Evolutionary conservation across 2,329 filamentous ascomycete species (phyloP), one percentile per base, ranked within the genome.

Genomic region (Ophiobolus disseminans): DNA sequence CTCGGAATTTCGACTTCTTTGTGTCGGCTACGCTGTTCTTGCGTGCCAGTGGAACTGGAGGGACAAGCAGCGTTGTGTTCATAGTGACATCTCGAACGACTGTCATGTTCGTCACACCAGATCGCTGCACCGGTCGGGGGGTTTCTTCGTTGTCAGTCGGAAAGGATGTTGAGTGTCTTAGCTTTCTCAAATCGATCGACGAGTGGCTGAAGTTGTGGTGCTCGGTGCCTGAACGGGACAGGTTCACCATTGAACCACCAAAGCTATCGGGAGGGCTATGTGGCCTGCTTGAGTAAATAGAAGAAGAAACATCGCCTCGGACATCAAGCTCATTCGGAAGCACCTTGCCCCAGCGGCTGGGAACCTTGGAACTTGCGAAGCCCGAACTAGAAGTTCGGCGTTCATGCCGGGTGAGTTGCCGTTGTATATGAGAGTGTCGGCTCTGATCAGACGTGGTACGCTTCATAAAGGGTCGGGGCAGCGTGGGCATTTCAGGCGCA

Each of bases 211-310:
- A 50, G 3, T 38, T 19, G 5, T 50, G 45, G 7, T 58, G 40
- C 16, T 31, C 41, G 11, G 50, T 53, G n/a, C 38, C 26, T 2
- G 40, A 44, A 16, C 28, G 40, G 16, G 52, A 50, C 10, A 65
- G 32, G 28, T 63, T 65, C 23, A 57, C 40, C 44, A 61, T 54
- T 38, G 63, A 65, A 8, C 53, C 64, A 45, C 52, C 57, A 42
- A 58, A 62, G 42, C 68, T 72, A 8, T 66, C 67, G 11, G 55
- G 63, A n/a, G 68, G 66, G 40, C 73, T 75, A 8, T 74, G 57
- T 28, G 73, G 66, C 56, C 75, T 55, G 22, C 68, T 69, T 1
- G 72, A 74, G 34, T 77, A 77, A 14, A 75, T 61, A 0, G 75
- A 77, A 0, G 75, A 77, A 13, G 57, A 56, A n/a, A 57, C 44